phyloP scores from a whole-genome alignment of 2,329 filamentous ascomycete species.

The Diaporthe aspalathi region DNA sequence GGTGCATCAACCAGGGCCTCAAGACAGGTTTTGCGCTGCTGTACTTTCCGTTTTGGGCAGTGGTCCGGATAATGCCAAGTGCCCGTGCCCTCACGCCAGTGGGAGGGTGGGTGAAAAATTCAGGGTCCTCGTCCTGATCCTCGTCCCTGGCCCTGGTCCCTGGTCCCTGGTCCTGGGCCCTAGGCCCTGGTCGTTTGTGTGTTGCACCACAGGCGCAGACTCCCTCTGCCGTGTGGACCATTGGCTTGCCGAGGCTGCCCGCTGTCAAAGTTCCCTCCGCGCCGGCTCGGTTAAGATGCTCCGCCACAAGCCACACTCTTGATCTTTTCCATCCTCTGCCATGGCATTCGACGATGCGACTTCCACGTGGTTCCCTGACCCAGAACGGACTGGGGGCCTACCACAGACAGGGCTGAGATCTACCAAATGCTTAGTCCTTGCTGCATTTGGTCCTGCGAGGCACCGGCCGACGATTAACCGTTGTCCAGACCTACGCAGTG shows the following conservation, averaged over 20 bases:
- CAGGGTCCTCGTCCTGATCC: slow-evolving; percentile 17
- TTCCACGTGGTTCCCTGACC: slow-evolving; percentile 21
- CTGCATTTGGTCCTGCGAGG: not conserved
- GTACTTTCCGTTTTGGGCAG: slow-evolving; percentile 15
- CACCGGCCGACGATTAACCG: slow-evolving; percentile 6
- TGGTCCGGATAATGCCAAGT: not conserved
- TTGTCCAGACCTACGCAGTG: too few relatives aligned
- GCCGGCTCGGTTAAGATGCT: not conserved
- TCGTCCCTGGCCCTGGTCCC: too few relatives aligned
- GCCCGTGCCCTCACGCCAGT: too few relatives aligned
- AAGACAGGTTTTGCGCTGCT: slow-evolving; percentile 29
- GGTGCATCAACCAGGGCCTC: slow-evolving; percentile 9
- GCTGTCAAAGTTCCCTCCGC: slow-evolving; percentile 12
- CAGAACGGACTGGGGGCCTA: not conserved
- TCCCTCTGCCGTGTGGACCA: slow-evolving; percentile 9
- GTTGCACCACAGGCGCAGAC: too few relatives aligned
- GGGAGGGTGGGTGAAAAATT: not conserved
- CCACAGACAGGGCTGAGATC: slow-evolving; percentile 16
- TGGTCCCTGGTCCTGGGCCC: too few relatives aligned
- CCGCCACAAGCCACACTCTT: slow-evolving; percentile 13
- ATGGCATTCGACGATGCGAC: slow-evolving; percentile 21
- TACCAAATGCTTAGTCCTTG: not conserved
- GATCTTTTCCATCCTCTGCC: not conserved
- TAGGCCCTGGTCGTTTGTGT: too few relatives aligned
- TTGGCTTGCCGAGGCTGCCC: slow-evolving; percentile 24